Conservation (phyloP, 2,329 filamentous ascomycete genomes). For the Zelopaecilomyces penicillatus region DNA sequence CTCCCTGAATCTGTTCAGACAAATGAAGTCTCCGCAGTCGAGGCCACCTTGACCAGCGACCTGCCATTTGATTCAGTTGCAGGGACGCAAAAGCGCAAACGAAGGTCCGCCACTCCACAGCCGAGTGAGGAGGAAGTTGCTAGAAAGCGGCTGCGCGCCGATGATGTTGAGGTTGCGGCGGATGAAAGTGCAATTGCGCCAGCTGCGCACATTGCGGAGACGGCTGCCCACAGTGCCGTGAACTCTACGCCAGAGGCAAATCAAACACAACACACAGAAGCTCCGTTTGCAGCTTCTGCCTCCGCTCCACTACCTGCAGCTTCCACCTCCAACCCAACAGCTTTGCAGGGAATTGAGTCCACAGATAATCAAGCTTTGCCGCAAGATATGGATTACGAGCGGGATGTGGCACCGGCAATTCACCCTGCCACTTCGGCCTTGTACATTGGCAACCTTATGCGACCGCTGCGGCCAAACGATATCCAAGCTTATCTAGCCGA, state of each 20-base stretch:
- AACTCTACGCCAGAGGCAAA: background rate
- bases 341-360: background rate
- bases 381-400: constrained; percentile 24
- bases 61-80: constrained; percentile 1
- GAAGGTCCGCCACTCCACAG: constrained; percentile 54
- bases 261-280: background rate
- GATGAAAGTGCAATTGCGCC: background rate
- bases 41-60: background rate
- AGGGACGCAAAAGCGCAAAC: constrained; percentile 57
- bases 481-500: constrained; percentile 61
- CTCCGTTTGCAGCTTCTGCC: background rate
- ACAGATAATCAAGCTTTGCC: background rate
- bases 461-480: constrained; percentile 62
- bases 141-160: constrained; percentile 46
- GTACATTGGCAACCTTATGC: constrained; percentile 87
- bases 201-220: no score
- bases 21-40: background rate
- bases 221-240: no score
- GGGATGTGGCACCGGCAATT: constrained; percentile 45
- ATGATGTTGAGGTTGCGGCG: constrained; percentile 7
- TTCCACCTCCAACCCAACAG: background rate
- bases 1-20: background rate
- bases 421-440: constrained; percentile 69
- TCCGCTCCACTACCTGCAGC: constrained; percentile 7
- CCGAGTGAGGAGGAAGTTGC: constrained; percentile 44